Conservation (phyloP, 805 yeast genomes). For the Hanseniaspora singularis region DNA sequence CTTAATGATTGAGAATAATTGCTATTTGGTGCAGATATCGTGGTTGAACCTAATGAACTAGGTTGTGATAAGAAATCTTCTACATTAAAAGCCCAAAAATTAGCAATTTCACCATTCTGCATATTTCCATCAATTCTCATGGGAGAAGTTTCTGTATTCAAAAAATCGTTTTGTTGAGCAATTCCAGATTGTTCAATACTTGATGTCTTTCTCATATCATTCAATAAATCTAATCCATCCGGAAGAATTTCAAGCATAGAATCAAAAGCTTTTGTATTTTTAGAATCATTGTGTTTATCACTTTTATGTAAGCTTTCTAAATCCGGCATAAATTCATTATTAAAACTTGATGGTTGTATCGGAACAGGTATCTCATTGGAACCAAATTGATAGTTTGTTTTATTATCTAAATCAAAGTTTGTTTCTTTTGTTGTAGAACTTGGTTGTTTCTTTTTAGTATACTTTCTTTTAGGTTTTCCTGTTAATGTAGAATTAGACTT, state of each 20-base stretch:
- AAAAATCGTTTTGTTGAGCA: not conserved
- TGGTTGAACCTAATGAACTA: constrained; percentile 27
- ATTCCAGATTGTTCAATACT: constrained; percentile 5
- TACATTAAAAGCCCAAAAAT: constrained; percentile 31
- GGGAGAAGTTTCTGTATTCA: constrained; percentile 18
- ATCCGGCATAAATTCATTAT: constrained; percentile 7
- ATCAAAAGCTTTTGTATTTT: constrained; percentile 20
- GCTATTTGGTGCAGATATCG: constrained; percentile 30
- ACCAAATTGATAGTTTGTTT: constrained; percentile 12
- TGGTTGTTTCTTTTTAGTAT: not conserved
- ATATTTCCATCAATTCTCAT: constrained; percentile 24
- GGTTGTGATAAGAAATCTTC: constrained; percentile 31
- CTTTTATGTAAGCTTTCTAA: not conserved
- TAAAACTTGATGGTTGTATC: constrained; percentile 13
- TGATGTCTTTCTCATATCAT: not conserved
- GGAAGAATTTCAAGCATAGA: constrained; percentile 29
- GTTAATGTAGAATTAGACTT: not conserved
- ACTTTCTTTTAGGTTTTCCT: not conserved
- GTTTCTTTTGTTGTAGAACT: not conserved
- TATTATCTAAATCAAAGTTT: constrained; percentile 12
- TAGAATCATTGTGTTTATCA: not conserved
- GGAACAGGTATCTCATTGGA: not conserved
- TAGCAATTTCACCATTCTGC: constrained; percentile 32
- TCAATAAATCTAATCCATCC: constrained; percentile 23
- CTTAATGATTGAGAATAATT: not conserved